phyloP scores from a whole-genome alignment of 805 yeast genomes.

The Candida incommunis region DNA sequence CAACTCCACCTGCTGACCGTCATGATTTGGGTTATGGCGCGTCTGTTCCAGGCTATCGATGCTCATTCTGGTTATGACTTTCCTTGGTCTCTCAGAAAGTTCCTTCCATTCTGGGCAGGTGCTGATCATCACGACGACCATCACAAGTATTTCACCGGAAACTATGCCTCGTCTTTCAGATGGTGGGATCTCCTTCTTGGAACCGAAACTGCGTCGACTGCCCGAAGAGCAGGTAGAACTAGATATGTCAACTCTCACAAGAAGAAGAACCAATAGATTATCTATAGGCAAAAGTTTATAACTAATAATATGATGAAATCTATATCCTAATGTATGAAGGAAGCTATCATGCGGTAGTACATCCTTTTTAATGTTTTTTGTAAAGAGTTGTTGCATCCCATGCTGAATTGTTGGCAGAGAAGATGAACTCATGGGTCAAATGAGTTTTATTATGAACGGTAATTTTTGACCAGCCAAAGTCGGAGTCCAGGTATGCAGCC shows the following conservation, averaged over 20 bases:
- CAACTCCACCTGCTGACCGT: constrained; percentile 82
- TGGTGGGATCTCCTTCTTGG: constrained; percentile 85
- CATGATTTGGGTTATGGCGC: constrained; percentile 70
- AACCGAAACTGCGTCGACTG: constrained; percentile 49
- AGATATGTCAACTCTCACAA: background rate
- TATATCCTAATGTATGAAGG: too few species aligned
- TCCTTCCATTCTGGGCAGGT: constrained; percentile 95
- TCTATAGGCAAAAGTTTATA: too few species aligned
- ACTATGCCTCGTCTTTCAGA: constrained; percentile 88
- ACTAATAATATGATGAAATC: too few species aligned
- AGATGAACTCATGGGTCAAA: constrained; percentile 18
- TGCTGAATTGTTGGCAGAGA: constrained; percentile 14
- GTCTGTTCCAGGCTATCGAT: constrained; percentile 93
- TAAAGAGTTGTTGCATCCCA: constrained; percentile 17
- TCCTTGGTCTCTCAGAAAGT: constrained; percentile 90
- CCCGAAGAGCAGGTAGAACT: constrained; percentile 24
- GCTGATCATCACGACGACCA: constrained; percentile 97
- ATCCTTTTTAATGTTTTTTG: constrained; percentile 9
- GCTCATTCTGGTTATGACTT: constrained; percentile 97
- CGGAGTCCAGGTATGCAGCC: constrained; percentile 4
- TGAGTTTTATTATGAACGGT: constrained; percentile 20
- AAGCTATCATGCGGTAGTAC: too few species aligned
- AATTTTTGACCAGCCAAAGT: constrained; percentile 17
- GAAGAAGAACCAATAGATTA: background rate
- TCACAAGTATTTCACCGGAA: constrained; percentile 91